Evolutionary conservation across 768 basidiomycete species (phyloP).

Genomic region (Cystoderma amianthinum): DNA sequence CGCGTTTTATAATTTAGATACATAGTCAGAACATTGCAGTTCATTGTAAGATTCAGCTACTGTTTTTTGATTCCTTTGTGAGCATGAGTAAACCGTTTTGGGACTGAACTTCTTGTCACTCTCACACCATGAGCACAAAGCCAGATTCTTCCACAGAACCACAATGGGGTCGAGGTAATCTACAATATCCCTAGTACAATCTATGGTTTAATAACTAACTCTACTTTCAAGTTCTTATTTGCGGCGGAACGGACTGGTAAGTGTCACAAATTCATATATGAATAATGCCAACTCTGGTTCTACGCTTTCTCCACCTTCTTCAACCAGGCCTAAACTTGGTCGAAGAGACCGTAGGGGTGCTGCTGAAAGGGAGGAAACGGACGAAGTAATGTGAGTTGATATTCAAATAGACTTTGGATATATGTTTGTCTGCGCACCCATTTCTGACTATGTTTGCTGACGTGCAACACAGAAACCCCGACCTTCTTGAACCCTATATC

Average conservation of each 20-base stretch:
- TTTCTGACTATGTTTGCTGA: constrained; percentile 2
- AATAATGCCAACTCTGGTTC: constrained; percentile 12
- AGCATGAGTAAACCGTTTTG: too few relatives aligned
- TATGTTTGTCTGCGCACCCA: neutral
- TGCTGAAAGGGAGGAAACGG: constrained; percentile 29
- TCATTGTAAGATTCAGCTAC: too few relatives aligned
- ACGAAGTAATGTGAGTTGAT: constrained; percentile 26
- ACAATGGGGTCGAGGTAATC: constrained; percentile 40
- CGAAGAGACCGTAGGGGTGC: constrained; percentile 60
- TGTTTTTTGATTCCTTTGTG: too few relatives aligned
- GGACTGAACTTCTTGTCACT: constrained; percentile 9
- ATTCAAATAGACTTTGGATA: neutral
- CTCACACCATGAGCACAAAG: constrained; percentile 8
- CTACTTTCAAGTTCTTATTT: constrained; percentile 57
- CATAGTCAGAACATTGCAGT: too few relatives aligned
- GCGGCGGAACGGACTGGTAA: constrained; percentile 86
- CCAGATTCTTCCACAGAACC: constrained; percentile 16
- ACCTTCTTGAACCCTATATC: constrained; percentile 84
- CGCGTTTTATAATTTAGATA: too few relatives aligned
- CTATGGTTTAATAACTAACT: constrained; percentile 11
- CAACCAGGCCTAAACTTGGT: constrained; percentile 72
- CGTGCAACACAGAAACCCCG: constrained; percentile 44
- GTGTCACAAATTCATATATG: constrained; percentile 22
- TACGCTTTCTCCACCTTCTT: constrained; percentile 7
- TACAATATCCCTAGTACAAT: constrained; percentile 7